Evolutionary conservation across 2,329 filamentous ascomycete species (phyloP).

Genomic region (Colletotrichum echinochloae): DNA sequence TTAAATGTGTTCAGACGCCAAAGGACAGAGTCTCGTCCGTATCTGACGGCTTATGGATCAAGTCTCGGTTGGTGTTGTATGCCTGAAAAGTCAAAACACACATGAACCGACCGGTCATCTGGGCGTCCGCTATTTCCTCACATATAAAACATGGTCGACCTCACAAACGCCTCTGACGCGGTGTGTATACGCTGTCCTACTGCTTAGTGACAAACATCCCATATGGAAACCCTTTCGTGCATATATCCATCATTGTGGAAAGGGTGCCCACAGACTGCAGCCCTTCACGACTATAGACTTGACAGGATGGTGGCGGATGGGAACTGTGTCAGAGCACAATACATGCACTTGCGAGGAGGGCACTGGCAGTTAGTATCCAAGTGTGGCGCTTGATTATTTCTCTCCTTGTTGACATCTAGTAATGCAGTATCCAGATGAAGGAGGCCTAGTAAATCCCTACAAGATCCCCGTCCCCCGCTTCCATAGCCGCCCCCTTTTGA

Average conservation of each 20-base stretch:
- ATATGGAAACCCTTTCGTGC: too few species aligned
- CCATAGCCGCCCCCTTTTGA: too few species aligned
- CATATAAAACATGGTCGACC: not conserved
- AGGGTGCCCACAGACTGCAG: too few species aligned
- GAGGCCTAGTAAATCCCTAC: not conserved
- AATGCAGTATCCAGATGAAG: not conserved
- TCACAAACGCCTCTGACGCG: not conserved
- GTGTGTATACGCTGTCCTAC: not conserved
- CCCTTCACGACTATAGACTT: too few species aligned
- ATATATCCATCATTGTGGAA: too few species aligned
- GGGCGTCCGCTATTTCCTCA: not conserved
- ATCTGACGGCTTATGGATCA: rapidly evolving
- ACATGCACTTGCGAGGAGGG: not conserved
- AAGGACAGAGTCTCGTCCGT: not conserved
- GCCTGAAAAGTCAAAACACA: not conserved
- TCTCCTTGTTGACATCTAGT: not conserved
- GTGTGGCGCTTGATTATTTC: not conserved
- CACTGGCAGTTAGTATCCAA: not conserved
- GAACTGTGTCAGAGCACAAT: too few species aligned
- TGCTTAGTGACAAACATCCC: too few species aligned
- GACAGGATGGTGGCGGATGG: not conserved
- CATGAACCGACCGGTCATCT: not conserved
- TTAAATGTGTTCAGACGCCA: not conserved
- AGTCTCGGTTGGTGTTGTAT: not conserved
- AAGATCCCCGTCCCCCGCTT: not conserved